Evolutionary conservation across 1,284 basidiomycete species (phyloP), one percentile per base, ranked within the genome.

Genomic region (Ustilago hordei): DNA sequence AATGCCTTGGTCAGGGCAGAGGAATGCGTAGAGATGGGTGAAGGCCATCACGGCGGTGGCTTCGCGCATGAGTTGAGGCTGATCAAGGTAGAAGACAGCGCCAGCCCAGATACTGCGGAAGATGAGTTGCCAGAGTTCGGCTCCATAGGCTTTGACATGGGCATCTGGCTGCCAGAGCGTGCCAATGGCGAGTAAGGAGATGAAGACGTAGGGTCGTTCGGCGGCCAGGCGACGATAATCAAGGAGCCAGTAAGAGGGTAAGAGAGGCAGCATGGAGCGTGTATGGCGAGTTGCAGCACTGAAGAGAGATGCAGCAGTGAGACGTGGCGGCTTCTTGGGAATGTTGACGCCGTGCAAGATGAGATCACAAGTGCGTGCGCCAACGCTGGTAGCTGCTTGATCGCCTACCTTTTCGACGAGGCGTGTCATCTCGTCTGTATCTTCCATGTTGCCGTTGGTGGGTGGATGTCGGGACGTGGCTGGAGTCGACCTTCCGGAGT

Each of bases 271-370:
- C 60, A 77, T 59, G 39, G 69, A 55, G 0, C 61, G 65, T 2
- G 59, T 69, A n/a, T 72, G 65, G 8, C 74, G 65, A 4, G 69
- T 73, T 0, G 69, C 69, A 28, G 69, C 66, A 50, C 61, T 72
- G 69, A 77, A 77, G 31, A 77, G 74, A 43, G 69, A 72, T 6
- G 66, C 69, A 5, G 74, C 74, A 4, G 69, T 77, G 43, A 73
- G 65, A 36, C 69, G 69, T 7, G 74, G 69, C 17, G 74, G 74
- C 60, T 77, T 77, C 53, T 72, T 77, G 45, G 74, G 74, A 9
- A 77, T 77, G 63, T 72, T 77, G 74, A 77, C 74, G 9, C 74
- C 74, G 34, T 77, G 74, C n/a, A 77, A 56, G n/a, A 77, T 65
- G 1, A 77, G 66, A 48, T 77, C 74, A 31, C 74, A 65, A 0